These are phyloP conservation scores for Solanum corneliomulleri DNA, from an alignment of 257 asterid species.

Conservation along the genomic window DNA sequence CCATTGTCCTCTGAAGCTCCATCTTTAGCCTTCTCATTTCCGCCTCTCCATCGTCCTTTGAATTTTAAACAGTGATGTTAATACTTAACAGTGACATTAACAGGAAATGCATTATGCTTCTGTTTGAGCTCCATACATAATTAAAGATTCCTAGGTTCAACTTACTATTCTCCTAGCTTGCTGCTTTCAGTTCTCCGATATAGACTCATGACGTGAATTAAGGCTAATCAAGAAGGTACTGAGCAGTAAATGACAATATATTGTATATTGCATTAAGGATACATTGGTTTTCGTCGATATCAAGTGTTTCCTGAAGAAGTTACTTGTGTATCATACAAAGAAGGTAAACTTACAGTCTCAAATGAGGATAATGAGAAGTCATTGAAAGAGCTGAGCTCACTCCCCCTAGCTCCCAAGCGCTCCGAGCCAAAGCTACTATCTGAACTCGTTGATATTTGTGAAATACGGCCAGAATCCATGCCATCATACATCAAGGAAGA, in stretches of 20 bases:
- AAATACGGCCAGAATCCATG: conserved; percentile 22
- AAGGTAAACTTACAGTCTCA: conserved; percentile 41
- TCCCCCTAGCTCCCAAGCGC: conserved; percentile 29
- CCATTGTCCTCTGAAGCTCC: conserved; percentile 75
- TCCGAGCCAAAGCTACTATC: conserved; percentile 55
- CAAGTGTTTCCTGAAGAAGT: neutral
- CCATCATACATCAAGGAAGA: conserved; percentile 28
- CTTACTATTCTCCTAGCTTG: neutral
- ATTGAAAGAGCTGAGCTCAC: conserved; percentile 27
- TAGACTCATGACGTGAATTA: neutral
- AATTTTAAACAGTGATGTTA: neutral
- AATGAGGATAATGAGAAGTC: conserved; percentile 47
- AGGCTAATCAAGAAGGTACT: neutral
- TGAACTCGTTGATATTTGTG: conserved; percentile 52
- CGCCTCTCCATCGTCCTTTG: conserved; percentile 64
- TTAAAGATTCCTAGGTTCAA: neutral
- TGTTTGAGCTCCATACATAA: neutral
- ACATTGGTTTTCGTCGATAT: neutral
- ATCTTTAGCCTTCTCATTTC: conserved; percentile 85
- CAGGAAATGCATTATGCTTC: neutral
- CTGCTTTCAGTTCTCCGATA: neutral
- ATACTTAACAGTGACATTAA: neutral
- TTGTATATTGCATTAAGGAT: neutral
- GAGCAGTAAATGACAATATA: neutral
- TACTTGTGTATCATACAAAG: neutral